A percentile compares a stretch with the other conserved stretches of the same genome.
Evolutionary conservation across 2,329 filamentous ascomycete species (phyloP).

Genomic region (Metarhizium humberi): DNA sequence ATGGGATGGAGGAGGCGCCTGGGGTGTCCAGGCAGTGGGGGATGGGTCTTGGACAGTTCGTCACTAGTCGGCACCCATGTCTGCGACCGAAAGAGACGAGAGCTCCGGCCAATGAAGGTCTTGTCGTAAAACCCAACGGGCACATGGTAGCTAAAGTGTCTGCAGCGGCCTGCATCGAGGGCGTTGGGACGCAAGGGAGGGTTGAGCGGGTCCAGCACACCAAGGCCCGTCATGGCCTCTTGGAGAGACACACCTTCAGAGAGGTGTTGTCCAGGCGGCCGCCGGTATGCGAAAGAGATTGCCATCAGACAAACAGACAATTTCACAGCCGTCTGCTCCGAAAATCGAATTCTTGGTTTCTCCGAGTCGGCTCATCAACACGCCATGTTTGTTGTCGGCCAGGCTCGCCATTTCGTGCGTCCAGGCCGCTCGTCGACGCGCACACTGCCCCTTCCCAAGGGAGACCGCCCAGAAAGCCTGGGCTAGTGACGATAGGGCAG

Average conservation of each 20-base stretch:
- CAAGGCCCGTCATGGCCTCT: conserved; percentile 6
- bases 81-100: conserved; percentile 12
- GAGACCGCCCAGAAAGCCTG: conserved; percentile 3
- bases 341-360: conserved; percentile 19
- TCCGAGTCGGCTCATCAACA: conserved; percentile 9
- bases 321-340: conserved; percentile 14
- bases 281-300: conserved; percentile 33
- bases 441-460: conserved; percentile 9
- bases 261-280: conserved; percentile 4
- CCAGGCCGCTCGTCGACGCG: background rate
- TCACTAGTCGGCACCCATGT: conserved; percentile 14
- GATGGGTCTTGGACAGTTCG: conserved; percentile 8
- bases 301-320: conserved; percentile 24
- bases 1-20: conserved; percentile 11
- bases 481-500: conserved; percentile 6
- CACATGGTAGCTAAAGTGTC: conserved; percentile 26
- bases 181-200: conserved; percentile 27
- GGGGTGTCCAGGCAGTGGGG: conserved; percentile 4
- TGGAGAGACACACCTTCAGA: conserved; percentile 3
- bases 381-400: conserved; percentile 5
- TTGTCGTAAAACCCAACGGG: conserved; percentile 16
- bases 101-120: conserved; percentile 18
- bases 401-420: background rate
- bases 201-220: conserved; percentile 18
- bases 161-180: conserved; percentile 19